A percentile compares a stretch with the other conserved stretches of the same genome.
Evolutionary conservation across 345 rosid species (phyloP).

Genomic region (Acer saccharum): DNA sequence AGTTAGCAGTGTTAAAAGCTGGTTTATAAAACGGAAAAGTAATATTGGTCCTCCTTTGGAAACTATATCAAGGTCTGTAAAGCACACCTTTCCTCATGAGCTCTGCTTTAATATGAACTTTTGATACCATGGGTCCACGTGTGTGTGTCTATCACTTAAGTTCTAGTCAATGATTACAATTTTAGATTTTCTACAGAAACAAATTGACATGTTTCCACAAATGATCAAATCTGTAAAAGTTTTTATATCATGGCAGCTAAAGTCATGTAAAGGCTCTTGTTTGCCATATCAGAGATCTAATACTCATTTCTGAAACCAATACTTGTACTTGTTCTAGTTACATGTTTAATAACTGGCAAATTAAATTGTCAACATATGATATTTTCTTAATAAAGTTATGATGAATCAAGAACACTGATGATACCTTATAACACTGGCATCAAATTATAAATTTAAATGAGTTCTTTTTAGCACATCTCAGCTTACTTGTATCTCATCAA

Average conservation of each 20-base stretch:
- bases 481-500: conserved; percentile 91
- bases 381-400: background rate
- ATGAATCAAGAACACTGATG: conserved; percentile 1
- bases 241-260: background rate
- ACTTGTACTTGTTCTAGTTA: too few relatives aligned
- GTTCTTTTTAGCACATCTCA: conserved; percentile 4
- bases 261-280: background rate
- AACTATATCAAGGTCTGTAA: background rate
- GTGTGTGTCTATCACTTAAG: background rate
- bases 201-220: background rate
- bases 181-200: background rate
- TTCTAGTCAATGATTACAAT: background rate
- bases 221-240: background rate
- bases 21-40: background rate
- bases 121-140: background rate
- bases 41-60: background rate
- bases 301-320: too few relatives aligned
- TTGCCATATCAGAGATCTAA: background rate
- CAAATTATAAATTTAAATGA: background rate
- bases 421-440: background rate
- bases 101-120: background rate
- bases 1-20: background rate
- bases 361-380: conserved; percentile 2
- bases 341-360: background rate
- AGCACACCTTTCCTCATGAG: background rate